These are phyloP conservation scores for Alloteropsis semialata DNA, from an alignment of 176 grass and related monocot species.

Conservation along the genomic window DNA sequence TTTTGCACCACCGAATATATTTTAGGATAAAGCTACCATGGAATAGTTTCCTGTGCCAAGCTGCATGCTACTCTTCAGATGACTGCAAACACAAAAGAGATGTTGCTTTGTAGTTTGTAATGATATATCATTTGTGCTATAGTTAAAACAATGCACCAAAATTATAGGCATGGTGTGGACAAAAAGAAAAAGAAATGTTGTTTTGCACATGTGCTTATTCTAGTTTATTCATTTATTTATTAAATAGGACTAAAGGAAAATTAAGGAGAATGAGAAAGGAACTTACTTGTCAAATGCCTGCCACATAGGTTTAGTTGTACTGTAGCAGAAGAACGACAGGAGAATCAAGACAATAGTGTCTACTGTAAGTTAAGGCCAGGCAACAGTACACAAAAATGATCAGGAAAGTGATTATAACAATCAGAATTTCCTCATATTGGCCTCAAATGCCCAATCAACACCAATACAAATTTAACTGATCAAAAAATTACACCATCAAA, in stretches of 20 bases:
- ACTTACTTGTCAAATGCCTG: conserved; percentile 19
- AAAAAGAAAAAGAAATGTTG: background rate
- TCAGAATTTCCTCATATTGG: too few species aligned
- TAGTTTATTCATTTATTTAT: too few species aligned
- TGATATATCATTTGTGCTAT: background rate
- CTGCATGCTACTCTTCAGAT: background rate
- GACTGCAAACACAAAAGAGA: background rate
- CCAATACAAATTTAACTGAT: too few species aligned
- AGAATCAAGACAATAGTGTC: conserved; percentile 14
- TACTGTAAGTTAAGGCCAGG: background rate
- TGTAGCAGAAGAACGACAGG: conserved; percentile 16
- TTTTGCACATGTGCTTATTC: background rate
- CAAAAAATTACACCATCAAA: too few species aligned
- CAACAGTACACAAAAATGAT: background rate
- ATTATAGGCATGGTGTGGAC: background rate
- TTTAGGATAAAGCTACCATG: background rate
- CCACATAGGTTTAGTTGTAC: background rate
- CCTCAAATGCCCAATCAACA: too few species aligned
- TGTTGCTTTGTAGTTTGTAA: background rate
- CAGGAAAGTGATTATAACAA: background rate
- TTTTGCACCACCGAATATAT: too few species aligned
- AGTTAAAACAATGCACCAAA: background rate
- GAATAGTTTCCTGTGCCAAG: background rate
- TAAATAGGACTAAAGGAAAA: background rate
- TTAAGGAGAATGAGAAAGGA: background rate